Evolutionary conservation across 1,139 yeast species (phyloP).

Genomic region (Protomyces pachydermus): DNA sequence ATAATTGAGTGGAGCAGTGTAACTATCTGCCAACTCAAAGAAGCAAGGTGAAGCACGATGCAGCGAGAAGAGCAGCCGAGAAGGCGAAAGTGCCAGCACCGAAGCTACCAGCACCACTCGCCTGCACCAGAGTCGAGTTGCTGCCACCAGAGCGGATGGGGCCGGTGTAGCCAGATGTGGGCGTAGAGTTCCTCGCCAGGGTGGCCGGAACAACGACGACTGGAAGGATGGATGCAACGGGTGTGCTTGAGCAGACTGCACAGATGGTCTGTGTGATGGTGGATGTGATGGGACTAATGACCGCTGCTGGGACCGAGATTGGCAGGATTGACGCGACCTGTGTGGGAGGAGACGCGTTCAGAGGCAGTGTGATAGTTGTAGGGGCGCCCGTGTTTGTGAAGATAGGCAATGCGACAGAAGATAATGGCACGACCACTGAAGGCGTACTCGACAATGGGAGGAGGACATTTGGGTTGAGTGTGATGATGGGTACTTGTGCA

Average conservation of each 20-base stretch:
- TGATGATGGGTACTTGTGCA: conserved; percentile 17
- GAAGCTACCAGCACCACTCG: neutral
- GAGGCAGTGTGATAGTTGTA: conserved; percentile 12
- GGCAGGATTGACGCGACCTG: neutral
- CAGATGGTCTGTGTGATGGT: conserved; percentile 9
- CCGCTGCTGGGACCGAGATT: neutral
- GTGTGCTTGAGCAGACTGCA: neutral
- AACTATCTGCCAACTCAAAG: neutral
- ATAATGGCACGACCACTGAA: conserved; percentile 1
- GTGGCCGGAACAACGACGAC: neutral
- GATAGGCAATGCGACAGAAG: neutral
- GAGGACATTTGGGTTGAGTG: conserved; percentile 7
- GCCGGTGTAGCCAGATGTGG: conserved; percentile 9
- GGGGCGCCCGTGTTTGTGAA: conserved; percentile 3
- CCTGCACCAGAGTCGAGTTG: conserved; percentile 1
- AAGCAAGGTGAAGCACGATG: conserved; percentile 12
- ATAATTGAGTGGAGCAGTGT: neutral
- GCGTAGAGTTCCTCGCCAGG: neutral
- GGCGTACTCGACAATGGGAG: conserved; percentile 4
- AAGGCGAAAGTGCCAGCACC: conserved; percentile 4
- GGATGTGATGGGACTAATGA: conserved; percentile 2
- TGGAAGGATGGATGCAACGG: neutral
- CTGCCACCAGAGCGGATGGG: neutral
- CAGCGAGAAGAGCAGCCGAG: conserved; percentile 17
- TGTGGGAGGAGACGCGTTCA: neutral